Evolutionary conservation across 2,329 filamentous ascomycete species (phyloP).

Genomic region (Ambrosiella xylebori): DNA sequence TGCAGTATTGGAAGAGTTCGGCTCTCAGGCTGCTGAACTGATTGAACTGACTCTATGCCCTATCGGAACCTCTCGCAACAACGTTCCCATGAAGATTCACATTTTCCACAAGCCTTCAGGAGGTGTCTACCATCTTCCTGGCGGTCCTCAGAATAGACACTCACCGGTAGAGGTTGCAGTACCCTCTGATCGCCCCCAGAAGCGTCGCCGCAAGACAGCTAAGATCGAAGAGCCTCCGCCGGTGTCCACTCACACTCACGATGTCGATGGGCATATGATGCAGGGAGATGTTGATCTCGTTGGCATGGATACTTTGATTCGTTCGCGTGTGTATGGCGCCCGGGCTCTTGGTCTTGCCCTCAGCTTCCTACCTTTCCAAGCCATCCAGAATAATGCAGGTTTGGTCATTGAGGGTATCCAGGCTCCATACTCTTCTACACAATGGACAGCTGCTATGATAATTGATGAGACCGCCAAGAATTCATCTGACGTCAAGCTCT

Average conservation of each 20-base stretch:
- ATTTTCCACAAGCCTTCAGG: conserved; percentile 92
- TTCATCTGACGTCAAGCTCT: conserved; percentile 28
- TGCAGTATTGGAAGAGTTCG: conserved; percentile 55
- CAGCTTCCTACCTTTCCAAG: conserved; percentile 54
- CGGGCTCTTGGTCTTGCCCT: conserved; percentile 75
- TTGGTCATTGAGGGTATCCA: conserved; percentile 48
- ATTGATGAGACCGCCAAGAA: conserved; percentile 75
- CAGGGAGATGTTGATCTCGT: conserved; percentile 92
- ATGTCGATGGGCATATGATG: conserved; percentile 96
- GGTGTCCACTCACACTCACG: conserved; percentile 51
- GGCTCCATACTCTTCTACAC: conserved; percentile 67
- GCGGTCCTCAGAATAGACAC: conserved; percentile 14
- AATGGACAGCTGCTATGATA: conserved; percentile 66
- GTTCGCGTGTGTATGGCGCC: conserved; percentile 76
- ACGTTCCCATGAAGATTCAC: conserved; percentile 76
- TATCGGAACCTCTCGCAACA: conserved; percentile 78
- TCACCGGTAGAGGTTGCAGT: conserved; percentile 30
- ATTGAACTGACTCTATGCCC: conserved; percentile 75
- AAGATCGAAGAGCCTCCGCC: conserved; percentile 52
- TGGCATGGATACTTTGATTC: conserved; percentile 70
- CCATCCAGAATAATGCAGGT: conserved; percentile 29
- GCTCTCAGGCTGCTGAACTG: conserved; percentile 59
- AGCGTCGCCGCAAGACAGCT: conserved; percentile 69
- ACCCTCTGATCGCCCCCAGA: conserved; percentile 44
- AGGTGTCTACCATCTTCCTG: conserved; percentile 49